Percentiles rank a stretch among this genome's conserved stretches.
Evolutionary conservation across 805 yeast species (phyloP).

Genomic region (Martiniozyma abietophila): DNA sequence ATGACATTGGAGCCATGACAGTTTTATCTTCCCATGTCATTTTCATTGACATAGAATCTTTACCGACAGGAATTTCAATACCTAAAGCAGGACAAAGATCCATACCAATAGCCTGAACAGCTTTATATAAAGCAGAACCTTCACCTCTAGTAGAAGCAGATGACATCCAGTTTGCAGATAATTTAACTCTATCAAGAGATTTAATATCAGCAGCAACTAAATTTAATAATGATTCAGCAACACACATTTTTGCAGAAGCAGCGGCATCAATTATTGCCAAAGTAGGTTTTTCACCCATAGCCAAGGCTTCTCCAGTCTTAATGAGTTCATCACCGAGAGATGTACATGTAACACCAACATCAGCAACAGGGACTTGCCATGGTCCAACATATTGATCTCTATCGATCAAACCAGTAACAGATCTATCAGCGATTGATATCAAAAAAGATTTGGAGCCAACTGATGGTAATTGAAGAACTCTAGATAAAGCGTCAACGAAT

Average conservation of each 20-base stretch:
- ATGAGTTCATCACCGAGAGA: conserved; percentile 68
- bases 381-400: conserved; percentile 99
- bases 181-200: conserved; percentile 61
- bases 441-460: conserved; percentile 93
- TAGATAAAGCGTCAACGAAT: conserved; percentile 57
- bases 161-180: conserved; percentile 99
- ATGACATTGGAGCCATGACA: conserved; percentile 91
- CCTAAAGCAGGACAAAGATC: conserved; percentile 93
- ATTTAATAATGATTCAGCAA: conserved; percentile 89
- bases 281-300: conserved; percentile 95
- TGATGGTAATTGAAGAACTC: conserved; percentile 83
- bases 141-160: conserved; percentile 94
- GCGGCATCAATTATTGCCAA: conserved; percentile 80
- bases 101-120: conserved; percentile 91
- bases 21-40: conserved; percentile 94
- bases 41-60: conserved; percentile 98
- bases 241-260: conserved; percentile 91
- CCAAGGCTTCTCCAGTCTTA: conserved; percentile 90
- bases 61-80: conserved; percentile 92
- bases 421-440: conserved; percentile 96
- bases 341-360: conserved; percentile 92
- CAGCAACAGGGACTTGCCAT: conserved; percentile 99
- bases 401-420: conserved; percentile 94
- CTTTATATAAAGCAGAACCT: conserved; percentile 90
- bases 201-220: conserved; percentile 83